Conservation (phyloP, 2,329 filamentous ascomycete genomes). For the Xylariaceae sp. region DNA sequence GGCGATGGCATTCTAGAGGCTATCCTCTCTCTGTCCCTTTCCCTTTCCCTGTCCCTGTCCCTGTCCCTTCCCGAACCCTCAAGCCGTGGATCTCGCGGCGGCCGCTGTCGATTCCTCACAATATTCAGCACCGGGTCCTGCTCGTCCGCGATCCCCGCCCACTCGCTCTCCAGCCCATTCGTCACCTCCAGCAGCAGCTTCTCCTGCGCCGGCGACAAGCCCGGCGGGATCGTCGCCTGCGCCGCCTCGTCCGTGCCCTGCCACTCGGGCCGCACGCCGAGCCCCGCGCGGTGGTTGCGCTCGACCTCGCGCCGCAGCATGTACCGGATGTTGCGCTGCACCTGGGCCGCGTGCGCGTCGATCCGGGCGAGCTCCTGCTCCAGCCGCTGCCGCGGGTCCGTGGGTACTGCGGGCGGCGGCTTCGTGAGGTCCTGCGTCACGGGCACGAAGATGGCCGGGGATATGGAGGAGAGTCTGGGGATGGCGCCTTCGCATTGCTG, state of each 20-base stretch:
- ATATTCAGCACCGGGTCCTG: neutral
- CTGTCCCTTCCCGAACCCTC: neutral
- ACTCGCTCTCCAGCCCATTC: neutral
- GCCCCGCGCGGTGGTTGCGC: conserved; percentile 5
- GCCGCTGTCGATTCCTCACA: neutral
- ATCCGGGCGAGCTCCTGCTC: conserved; percentile 13
- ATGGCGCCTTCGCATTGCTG: conserved; percentile 18
- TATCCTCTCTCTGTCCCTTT: neutral
- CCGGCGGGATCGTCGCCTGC: neutral
- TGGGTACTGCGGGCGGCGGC: conserved; percentile 17
- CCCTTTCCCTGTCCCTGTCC: neutral
- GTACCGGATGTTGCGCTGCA: conserved; percentile 21
- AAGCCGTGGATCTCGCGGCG: neutral
- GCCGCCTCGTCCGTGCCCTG: neutral
- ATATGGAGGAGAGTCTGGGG: conserved; percentile 13
- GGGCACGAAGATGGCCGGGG: conserved; percentile 23
- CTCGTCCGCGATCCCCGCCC: too few species aligned
- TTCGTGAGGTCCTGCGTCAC: conserved; percentile 20
- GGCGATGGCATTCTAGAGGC: neutral
- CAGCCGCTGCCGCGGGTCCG: conserved; percentile 11
- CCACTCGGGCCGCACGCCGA: neutral
- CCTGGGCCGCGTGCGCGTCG: conserved; percentile 20
- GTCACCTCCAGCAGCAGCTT: neutral
- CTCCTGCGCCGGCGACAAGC: neutral
- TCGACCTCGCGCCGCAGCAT: conserved; percentile 15